Evolutionary conservation across 176 grass and related monocot species (phyloP), one percentile per base, ranked within the genome.

Genomic region (Calamus simplicifolius): DNA sequence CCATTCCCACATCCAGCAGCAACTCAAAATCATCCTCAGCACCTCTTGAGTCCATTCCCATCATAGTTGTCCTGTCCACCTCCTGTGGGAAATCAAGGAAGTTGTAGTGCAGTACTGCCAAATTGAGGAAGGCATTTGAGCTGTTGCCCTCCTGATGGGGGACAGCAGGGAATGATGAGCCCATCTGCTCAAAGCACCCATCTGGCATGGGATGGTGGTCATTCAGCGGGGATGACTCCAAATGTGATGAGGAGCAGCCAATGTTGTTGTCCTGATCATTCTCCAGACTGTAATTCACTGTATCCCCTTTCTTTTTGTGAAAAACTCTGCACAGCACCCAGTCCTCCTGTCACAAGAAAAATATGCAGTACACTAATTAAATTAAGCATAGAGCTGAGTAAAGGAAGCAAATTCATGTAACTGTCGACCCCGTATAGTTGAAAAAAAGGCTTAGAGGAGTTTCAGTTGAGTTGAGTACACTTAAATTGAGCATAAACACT

Each of bases 291-390:
- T 12, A 38, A 2, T 10, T 38, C 35, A 38, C 35, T 2, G 14
- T 23, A 6, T 48, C 43, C 35, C 43, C 31, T 54, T 53, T 35
- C 64, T 29, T 67, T 26, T 54, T 67, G 25, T 54, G 26, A 18
- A 67, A 67, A 17, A 67, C 64, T 54, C 64, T 67, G 18, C 64
- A 67, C 7, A 67, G 51, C 26, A 67, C 64, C 64, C 64, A 67
- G 27, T 54, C 64, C 49, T 67, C 64, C 64, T 67, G 27, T 18
- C 10, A 23, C 18, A 56, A 4, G 17, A 23, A 56, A 1, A 12
- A 23, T 13, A 38, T 38, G 1, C 35, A 38, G 35, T 10, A 23
- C 12, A 38, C 5, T n/a, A n/a, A n/a, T 0, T 38, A 12, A 8
- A 38, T n/a, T 38, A 7, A 38, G 35, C 35, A 38, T 12, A 38